Conservation (phyloP, 768 basidiomycete genomes). For the Leucocoprinus sp. region DNA sequence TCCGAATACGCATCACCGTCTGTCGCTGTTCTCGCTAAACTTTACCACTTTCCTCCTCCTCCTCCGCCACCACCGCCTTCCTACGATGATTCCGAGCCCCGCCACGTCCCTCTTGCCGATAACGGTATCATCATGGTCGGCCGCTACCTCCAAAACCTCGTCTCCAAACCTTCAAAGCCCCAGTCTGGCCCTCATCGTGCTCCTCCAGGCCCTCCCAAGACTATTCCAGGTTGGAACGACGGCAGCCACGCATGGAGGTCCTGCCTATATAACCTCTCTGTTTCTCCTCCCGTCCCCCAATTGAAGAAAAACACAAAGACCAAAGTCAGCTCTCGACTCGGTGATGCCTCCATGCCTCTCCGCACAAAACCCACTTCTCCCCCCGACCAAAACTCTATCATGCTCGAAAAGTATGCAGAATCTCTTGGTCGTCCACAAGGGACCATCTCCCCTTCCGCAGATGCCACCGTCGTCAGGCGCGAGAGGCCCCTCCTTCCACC, state of each 20-base stretch:
- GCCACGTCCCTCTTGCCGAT: conserved; percentile 31
- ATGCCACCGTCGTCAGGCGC: conserved; percentile 19
- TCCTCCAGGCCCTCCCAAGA: conserved; percentile 25
- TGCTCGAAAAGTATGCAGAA: conserved; percentile 43
- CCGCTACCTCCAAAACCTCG: conserved; percentile 38
- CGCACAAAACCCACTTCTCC: conserved; percentile 12
- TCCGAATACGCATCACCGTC: conserved; percentile 18
- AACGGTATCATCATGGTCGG: conserved; percentile 61
- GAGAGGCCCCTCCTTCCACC: conserved; percentile 50
- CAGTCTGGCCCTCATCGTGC: conserved; percentile 19
- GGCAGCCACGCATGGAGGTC: conserved; percentile 59
- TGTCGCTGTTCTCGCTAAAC: conserved; percentile 20
- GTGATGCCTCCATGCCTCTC: conserved; percentile 6
- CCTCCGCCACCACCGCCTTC: conserved; percentile 35
- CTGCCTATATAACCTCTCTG: conserved; percentile 42
- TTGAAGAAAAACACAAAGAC: conserved; percentile 8
- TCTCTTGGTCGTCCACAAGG: conserved; percentile 26
- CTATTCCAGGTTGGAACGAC: conserved; percentile 61
- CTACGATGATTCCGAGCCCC: conserved; percentile 18
- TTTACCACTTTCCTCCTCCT: conserved; percentile 41
- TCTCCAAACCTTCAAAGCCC: conserved; percentile 31
- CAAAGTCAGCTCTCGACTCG: conserved; percentile 16
- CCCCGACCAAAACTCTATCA: conserved; percentile 27
- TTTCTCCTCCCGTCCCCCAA: conserved; percentile 41
- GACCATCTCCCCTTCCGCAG: conserved; percentile 2